Evolutionary conservation across 1,284 basidiomycete genomes (phyloP), one percentile per base, ranked within the genome.

Genomic region (Neonothopanus nambi): DNA sequence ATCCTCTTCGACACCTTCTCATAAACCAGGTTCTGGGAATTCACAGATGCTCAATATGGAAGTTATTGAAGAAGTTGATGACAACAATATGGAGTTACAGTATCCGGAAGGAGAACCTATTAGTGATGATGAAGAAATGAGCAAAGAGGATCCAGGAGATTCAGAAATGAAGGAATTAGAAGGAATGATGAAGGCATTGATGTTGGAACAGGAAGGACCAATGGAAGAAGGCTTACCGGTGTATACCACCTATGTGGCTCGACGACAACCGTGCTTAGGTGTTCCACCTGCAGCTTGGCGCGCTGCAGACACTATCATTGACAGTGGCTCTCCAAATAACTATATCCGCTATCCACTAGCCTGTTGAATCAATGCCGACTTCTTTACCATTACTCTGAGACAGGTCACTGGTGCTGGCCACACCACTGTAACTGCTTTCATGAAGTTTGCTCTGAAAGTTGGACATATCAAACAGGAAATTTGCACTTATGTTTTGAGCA

Each of bases 261-360:
- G 26, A 28, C 26, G 26, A 28, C 26, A 28, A 28, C 26, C 26
- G 5, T 11, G 26, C 11, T 11, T 28, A 5, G 26, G 26, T 28
- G 26, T 28, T 28, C 11, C 11, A 11, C 26, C 26, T 5, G 5
- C 11, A 11, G 26, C 26, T 11, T 28, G 26, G 26, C 26, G 26
- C 11, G 26, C 5, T 5, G 26, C 26, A 28, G 26, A 28, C 11
- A 28, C 26, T 5, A 28, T 28, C 26, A 35, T 52, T n/a, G 51
- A 52, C 35, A 44, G 24, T 8, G 43, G 51, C 8, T 28, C 51
- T 24, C 42, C 51, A 21, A 43, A 52, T 17, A 44, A 52, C 28
- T 52, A 52, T 15, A 23, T 48, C 13, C 21, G 12, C 3, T 4
- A 17, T 11, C 7, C 36, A 8, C 20, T 48, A 7, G 35, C 24